Evolutionary conservation across 257 asterid species (phyloP).

Genomic region (Przewalskia tangutica): DNA sequence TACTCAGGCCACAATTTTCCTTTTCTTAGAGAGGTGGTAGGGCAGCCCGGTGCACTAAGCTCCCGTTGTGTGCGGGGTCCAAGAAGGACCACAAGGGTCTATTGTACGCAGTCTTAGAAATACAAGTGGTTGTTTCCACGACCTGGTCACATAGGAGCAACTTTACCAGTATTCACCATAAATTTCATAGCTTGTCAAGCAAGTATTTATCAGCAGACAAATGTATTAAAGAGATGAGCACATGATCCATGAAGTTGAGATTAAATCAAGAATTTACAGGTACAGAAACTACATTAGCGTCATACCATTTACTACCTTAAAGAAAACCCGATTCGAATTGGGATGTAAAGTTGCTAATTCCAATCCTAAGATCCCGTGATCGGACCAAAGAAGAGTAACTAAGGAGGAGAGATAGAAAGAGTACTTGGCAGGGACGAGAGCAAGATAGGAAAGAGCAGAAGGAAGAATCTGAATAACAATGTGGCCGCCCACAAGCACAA

Average conservation of each 20-base stretch:
- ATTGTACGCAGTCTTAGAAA: too few relatives aligned
- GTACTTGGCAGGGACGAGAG: constrained; percentile 96
- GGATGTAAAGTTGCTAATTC: background rate
- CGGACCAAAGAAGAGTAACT: background rate
- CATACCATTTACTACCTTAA: background rate
- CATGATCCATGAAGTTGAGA: background rate
- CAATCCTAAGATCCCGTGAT: background rate
- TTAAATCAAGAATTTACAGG: background rate
- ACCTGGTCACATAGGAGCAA: too few relatives aligned
- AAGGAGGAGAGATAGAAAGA: background rate
- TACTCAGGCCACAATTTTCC: background rate
- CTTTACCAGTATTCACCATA: too few relatives aligned
- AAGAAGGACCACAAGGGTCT: too few relatives aligned
- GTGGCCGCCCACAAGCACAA: constrained; percentile 77
- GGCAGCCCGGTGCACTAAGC: too few relatives aligned
- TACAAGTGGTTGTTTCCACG: too few relatives aligned
- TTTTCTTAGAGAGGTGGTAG: too few relatives aligned
- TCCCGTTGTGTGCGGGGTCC: too few relatives aligned
- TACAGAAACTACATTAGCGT: background rate
- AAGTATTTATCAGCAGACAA: too few relatives aligned
- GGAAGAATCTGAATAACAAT: constrained; percentile 64
- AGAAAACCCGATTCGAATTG: background rate
- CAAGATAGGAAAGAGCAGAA: constrained; percentile 62
- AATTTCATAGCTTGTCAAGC: too few relatives aligned
- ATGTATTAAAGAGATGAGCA: background rate